These are phyloP conservation scores for Myxozyma monticola DNA, from an alignment of 805 yeast species.

Conservation along the genomic window DNA sequence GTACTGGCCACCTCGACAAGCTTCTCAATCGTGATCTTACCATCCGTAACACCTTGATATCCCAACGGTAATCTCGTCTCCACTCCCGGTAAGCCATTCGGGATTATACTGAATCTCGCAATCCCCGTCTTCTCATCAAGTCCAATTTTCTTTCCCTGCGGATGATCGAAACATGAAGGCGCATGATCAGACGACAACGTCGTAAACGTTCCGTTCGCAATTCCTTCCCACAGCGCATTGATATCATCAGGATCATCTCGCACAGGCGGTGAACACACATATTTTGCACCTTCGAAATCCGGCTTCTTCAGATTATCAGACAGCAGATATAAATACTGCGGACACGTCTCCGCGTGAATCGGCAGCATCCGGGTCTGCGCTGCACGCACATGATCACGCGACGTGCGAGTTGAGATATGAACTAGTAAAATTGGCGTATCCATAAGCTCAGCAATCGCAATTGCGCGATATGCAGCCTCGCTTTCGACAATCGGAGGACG, in stretches of 20 bases:
- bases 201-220: slow-evolving; percentile 51
- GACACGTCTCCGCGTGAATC: slow-evolving; percentile 53
- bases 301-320: slow-evolving; percentile 43
- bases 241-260: slow-evolving; percentile 45
- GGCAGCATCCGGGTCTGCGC: slow-evolving; percentile 48
- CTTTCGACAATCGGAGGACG: slow-evolving; percentile 50
- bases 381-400: slow-evolving; percentile 44
- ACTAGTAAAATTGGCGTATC: slow-evolving; percentile 51
- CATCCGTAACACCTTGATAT: slow-evolving; percentile 47
- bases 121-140: slow-evolving; percentile 38
- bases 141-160: slow-evolving; percentile 47
- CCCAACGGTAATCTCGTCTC: slow-evolving; percentile 50
- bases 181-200: slow-evolving; percentile 51
- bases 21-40: slow-evolving; percentile 44
- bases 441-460: slow-evolving; percentile 46
- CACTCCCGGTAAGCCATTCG: slow-evolving; percentile 53
- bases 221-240: slow-evolving; percentile 48
- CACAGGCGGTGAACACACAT: slow-evolving; percentile 53
- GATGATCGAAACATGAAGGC: slow-evolving; percentile 47
- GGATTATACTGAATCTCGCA: slow-evolving; percentile 47
- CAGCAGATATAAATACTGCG: slow-evolving; percentile 50
- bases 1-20: slow-evolving; percentile 50
- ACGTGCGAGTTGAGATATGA: slow-evolving; percentile 49
- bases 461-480: slow-evolving; percentile 53
- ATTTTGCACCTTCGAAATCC: slow-evolving; percentile 50